Evolutionary conservation across 2,329 filamentous ascomycete genomes (phyloP).

Genomic region (Sclerotinia minor): DNA sequence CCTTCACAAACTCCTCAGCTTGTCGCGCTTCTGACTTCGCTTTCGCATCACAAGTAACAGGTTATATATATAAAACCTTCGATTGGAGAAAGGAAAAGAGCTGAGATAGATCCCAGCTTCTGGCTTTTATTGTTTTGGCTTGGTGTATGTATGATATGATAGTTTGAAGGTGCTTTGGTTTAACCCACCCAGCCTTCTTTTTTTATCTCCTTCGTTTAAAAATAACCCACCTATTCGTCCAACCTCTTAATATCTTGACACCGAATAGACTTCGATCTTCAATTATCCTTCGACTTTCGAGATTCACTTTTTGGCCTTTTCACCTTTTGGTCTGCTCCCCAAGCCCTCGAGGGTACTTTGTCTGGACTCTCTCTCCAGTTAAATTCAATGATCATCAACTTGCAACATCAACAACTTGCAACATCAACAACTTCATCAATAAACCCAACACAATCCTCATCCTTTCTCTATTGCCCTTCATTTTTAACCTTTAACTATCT

Average conservation of each 20-base stretch:
- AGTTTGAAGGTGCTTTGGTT: slow-evolving; percentile 12
- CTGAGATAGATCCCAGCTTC: neutral
- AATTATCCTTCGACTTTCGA: slow-evolving; percentile 8
- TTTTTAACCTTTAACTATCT: neutral
- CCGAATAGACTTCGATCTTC: neutral
- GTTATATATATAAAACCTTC: neutral
- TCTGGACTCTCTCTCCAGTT: neutral
- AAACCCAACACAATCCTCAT: slow-evolving; percentile 24
- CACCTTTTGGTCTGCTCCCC: neutral
- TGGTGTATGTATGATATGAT: slow-evolving; percentile 1
- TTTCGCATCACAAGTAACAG: neutral
- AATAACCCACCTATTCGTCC: slow-evolving; percentile 16
- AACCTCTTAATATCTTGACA: slow-evolving; percentile 22
- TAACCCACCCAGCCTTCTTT: slow-evolving; percentile 19
- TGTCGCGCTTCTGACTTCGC: neutral
- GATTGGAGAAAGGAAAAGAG: neutral
- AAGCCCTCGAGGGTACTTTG: neutral
- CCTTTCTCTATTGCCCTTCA: neutral
- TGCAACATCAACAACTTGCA: neutral
- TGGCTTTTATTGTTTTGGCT: neutral
- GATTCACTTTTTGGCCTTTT: slow-evolving; percentile 12
- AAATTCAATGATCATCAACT: neutral
- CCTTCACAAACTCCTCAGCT: neutral
- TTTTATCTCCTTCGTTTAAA: slow-evolving; percentile 18
- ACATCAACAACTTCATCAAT: neutral